Evolutionary conservation across 2,329 filamentous ascomycete species (phyloP).

Genomic region (Triangularia verruculosa): DNA sequence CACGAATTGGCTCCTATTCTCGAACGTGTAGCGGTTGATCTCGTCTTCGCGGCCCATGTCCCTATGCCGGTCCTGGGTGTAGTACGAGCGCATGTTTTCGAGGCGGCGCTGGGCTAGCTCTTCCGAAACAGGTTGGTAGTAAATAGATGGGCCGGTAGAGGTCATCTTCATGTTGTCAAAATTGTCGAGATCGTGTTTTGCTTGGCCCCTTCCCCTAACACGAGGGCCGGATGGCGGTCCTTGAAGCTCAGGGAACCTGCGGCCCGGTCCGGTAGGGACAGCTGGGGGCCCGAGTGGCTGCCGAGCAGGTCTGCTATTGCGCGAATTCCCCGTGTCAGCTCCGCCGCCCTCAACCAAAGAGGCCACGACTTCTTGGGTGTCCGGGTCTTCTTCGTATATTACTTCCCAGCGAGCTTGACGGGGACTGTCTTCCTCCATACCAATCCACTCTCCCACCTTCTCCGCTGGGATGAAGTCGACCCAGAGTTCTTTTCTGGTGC

Average conservation of each 20-base stretch:
- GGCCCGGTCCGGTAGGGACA: conserved; percentile 24
- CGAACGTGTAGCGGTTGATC: conserved; percentile 71
- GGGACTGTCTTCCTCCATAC: conserved; percentile 47
- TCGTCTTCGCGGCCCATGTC: conserved; percentile 50
- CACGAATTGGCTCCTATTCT: conserved; percentile 62
- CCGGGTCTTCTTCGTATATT: conserved; percentile 53
- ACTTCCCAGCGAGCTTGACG: conserved; percentile 64
- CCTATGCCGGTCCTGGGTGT: conserved; percentile 41
- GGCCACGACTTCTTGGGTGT: conserved; percentile 52
- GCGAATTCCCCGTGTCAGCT: conserved; percentile 29
- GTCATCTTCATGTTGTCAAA: conserved; percentile 35
- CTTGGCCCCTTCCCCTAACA: conserved; percentile 19
- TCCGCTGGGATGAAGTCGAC: conserved; percentile 86
- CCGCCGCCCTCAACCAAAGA: conserved; percentile 45
- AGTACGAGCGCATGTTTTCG: conserved; percentile 50
- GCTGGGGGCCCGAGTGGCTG: conserved; percentile 17
- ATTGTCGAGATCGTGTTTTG: conserved; percentile 19
- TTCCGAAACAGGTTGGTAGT: conserved; percentile 58
- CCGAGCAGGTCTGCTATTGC: conserved; percentile 20
- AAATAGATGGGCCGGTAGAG: conserved; percentile 40
- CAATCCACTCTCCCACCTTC: conserved; percentile 70
- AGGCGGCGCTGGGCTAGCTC: conserved; percentile 64
- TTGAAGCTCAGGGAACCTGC: conserved; percentile 25
- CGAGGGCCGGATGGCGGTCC: conserved; percentile 31
- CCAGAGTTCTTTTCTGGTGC: conserved; percentile 77